phyloP scores from a whole-genome alignment of 306 rosid genomes.

The Rubus parviflorus region DNA sequence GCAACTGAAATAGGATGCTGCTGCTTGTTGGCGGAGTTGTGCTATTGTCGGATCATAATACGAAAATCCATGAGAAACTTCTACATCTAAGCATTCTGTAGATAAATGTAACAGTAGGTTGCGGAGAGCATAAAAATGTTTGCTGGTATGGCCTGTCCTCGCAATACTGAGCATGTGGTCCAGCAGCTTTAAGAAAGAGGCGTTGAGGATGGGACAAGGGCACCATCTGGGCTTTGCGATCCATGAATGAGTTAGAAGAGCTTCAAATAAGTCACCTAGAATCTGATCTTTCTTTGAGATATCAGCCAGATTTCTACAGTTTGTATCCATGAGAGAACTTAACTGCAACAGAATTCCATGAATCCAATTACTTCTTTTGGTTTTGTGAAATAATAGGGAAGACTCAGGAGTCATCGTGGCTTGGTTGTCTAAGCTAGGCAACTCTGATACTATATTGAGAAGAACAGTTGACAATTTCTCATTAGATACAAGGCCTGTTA shows the following conservation, averaged over 20 bases:
- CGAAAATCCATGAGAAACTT: conserved; percentile 37
- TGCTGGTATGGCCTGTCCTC: conserved; percentile 45
- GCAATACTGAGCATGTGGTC: conserved; percentile 81
- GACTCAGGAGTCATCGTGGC: conserved; percentile 23
- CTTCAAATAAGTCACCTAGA: conserved; percentile 58
- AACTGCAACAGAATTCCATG: conserved; percentile 90
- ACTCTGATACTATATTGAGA: conserved; percentile 67
- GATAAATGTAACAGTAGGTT: conserved; percentile 71
- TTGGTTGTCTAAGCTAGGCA: conserved; percentile 51
- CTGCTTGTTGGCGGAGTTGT: conserved; percentile 83
- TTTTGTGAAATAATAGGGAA: conserved; percentile 19
- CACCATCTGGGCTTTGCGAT: conserved; percentile 61
- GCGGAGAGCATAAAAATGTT: conserved; percentile 40
- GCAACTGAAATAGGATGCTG: conserved; percentile 77
- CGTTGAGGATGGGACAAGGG: conserved; percentile 70
- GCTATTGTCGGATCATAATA: conserved; percentile 82
- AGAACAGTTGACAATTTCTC: conserved; percentile 75
- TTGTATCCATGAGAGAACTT: conserved; percentile 67
- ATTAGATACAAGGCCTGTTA: conserved; percentile 77
- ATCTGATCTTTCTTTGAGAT: conserved; percentile 67
- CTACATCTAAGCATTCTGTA: conserved; percentile 67
- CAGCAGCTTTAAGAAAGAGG: conserved; percentile 65
- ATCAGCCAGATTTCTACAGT: conserved; percentile 82
- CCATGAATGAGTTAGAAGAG: conserved; percentile 60
- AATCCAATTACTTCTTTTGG: conserved; percentile 52